Percentiles rank a stretch among this genome's conserved stretches.
phyloP scores from a whole-genome alignment of 805 yeast genomes.

The Pichia sporocuriosa region DNA sequence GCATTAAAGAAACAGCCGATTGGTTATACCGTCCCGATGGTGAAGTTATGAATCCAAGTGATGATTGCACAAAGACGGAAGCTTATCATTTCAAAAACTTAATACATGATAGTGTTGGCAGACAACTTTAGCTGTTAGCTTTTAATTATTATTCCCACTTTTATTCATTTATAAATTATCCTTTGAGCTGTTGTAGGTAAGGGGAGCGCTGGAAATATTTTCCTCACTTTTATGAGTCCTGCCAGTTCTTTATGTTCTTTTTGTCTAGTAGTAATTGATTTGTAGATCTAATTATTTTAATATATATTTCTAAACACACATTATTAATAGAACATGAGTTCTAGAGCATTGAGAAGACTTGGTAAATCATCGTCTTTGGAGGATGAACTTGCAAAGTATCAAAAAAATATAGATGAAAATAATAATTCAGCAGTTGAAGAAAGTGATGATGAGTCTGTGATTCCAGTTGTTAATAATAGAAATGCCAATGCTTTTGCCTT shows the following conservation, averaged over 20 bases:
- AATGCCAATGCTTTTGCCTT: constrained; percentile 38
- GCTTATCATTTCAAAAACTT: constrained; percentile 25
- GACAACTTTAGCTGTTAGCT: constrained; percentile 12
- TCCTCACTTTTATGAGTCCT: too few relatives aligned
- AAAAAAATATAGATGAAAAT: neutral
- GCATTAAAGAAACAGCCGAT: constrained; percentile 29
- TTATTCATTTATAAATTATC: too few relatives aligned
- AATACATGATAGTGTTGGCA: constrained; percentile 20
- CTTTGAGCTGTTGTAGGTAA: too few relatives aligned
- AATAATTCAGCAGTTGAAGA: constrained; percentile 4
- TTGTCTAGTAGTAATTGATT: too few relatives aligned
- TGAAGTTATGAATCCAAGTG: constrained; percentile 22
- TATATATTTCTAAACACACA: too few relatives aligned
- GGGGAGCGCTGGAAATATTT: too few relatives aligned
- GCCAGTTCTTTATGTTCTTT: too few relatives aligned
- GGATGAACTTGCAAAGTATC: constrained; percentile 19
- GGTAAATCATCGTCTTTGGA: constrained; percentile 30
- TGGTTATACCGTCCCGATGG: constrained; percentile 34
- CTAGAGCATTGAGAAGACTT: constrained; percentile 41
- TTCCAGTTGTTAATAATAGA: neutral
- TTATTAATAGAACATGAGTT: too few relatives aligned
- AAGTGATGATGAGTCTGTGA: constrained; percentile 14
- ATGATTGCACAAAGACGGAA: constrained; percentile 26
- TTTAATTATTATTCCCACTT: too few relatives aligned
- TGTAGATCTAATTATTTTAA: too few relatives aligned